phyloP scores from a whole-genome alignment of 306 rosid species.

The Psophocarpus tetragonolobus region DNA sequence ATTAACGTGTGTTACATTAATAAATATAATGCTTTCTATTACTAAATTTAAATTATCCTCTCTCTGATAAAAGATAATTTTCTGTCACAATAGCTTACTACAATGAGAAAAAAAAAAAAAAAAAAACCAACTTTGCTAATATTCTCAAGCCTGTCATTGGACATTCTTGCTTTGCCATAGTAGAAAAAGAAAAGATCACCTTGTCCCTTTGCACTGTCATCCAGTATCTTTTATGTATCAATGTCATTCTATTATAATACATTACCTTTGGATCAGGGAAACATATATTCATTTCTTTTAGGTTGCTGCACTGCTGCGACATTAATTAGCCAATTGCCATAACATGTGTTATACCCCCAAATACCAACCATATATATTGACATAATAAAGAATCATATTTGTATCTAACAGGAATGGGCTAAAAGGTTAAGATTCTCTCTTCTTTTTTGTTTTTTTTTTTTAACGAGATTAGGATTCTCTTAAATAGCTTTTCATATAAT shows the following conservation, averaged over 20 bases:
- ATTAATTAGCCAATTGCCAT: background rate
- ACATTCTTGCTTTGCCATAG: slow-evolving; percentile 8
- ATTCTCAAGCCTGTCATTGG: background rate
- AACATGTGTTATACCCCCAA: background rate
- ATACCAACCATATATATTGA: background rate
- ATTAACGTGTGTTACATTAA: background rate
- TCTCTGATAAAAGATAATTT: background rate
- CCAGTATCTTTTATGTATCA: background rate
- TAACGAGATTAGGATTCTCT: background rate
- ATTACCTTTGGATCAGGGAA: slow-evolving; percentile 1
- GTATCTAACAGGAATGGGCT: background rate
- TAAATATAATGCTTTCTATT: background rate
- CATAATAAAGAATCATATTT: background rate
- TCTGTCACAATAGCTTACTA: background rate
- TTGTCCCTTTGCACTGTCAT: background rate
- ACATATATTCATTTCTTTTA: background rate
- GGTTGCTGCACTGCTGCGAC: background rate
- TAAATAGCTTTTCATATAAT: background rate
- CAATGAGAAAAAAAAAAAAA: background rate
- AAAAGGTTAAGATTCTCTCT: too few species aligned
- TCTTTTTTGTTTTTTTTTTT: too few species aligned
- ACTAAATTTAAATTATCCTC: background rate
- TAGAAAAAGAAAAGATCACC: background rate
- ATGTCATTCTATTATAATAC: background rate
- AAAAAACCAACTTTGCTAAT: background rate